Conservation (phyloP, 2,329 filamentous ascomycete genomes). For the Botrytis aclada region DNA sequence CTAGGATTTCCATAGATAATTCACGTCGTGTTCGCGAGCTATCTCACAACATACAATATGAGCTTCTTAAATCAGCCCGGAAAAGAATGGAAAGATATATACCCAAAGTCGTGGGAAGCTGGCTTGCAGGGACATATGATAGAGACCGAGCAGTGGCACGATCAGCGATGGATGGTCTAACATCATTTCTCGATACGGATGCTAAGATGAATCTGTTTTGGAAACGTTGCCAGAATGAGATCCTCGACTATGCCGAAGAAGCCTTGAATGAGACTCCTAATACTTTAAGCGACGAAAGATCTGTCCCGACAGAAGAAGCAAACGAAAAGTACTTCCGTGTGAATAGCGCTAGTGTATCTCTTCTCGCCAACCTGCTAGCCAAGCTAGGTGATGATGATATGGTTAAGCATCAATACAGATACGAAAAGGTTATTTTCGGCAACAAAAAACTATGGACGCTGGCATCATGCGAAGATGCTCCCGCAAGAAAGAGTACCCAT, state of each 20-base stretch:
- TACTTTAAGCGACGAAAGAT: constrained; percentile 86
- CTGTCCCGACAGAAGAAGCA: constrained; percentile 78
- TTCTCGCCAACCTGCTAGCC: constrained; percentile 53
- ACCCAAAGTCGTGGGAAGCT: constrained; percentile 76
- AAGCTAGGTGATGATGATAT: constrained; percentile 52
- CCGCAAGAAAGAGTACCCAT: constrained; percentile 50
- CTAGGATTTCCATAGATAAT: constrained; percentile 85
- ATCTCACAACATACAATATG: constrained; percentile 70
- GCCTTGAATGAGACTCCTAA: constrained; percentile 76
- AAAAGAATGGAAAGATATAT: constrained; percentile 83
- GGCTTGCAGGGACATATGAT: constrained; percentile 88
- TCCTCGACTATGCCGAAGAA: constrained; percentile 77
- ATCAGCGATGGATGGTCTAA: constrained; percentile 74
- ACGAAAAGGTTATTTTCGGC: constrained; percentile 64
- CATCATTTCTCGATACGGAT: constrained; percentile 70
- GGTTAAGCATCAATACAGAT: constrained; percentile 56
- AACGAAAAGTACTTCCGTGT: constrained; percentile 83
- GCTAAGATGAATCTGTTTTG: constrained; percentile 78
- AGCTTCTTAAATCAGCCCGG: constrained; percentile 60
- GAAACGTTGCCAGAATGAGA: constrained; percentile 74
- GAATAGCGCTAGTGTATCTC: constrained; percentile 51
- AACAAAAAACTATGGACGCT: constrained; percentile 62
- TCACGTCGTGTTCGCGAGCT: constrained; percentile 84
- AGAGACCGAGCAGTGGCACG: constrained; percentile 73
- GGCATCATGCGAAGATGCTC: constrained; percentile 59